phyloP scores from a whole-genome alignment of 148 eudicot genomes.

The Heliosperma pusillum region DNA sequence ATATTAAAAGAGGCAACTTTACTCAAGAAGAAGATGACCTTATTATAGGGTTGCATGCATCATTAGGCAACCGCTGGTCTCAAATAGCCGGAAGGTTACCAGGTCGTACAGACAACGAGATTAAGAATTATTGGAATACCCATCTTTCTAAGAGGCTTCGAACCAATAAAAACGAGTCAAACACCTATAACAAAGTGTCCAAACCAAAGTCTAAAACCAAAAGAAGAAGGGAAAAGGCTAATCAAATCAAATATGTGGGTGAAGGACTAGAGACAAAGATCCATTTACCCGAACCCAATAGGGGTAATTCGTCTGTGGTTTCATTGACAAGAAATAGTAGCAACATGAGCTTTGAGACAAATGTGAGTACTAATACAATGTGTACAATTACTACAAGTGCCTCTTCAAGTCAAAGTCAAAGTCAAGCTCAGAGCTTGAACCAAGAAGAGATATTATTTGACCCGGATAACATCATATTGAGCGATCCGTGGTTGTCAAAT shows the following conservation, averaged over 20 bases:
- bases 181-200: constrained; percentile 31
- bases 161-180: constrained; percentile 35
- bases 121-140: constrained; percentile 70
- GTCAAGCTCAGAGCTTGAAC: constrained; percentile 16
- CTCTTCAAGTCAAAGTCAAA: constrained; percentile 29
- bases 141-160: constrained; percentile 43
- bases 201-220: constrained; percentile 1
- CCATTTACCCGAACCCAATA: constrained; percentile 42
- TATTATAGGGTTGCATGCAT: constrained; percentile 47
- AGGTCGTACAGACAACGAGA: constrained; percentile 72
- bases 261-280: constrained; percentile 26
- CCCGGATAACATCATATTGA: constrained; percentile 5
- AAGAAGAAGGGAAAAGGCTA: constrained; percentile 8
- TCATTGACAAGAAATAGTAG: constrained; percentile 36
- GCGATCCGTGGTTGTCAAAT: constrained; percentile 28
- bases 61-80: constrained; percentile 66
- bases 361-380: constrained; percentile 8
- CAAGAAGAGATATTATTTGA: constrained; percentile 13
- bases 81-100: constrained; percentile 61
- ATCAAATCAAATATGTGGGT: background rate
- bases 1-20: constrained; percentile 62
- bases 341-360: constrained; percentile 29
- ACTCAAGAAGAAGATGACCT: constrained; percentile 60
- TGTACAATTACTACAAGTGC: constrained; percentile 17
- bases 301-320: constrained; percentile 21